Base-by-base conservation (phyloP, 1,284 basidiomycete species). In the Tilletia indica region DNA sequence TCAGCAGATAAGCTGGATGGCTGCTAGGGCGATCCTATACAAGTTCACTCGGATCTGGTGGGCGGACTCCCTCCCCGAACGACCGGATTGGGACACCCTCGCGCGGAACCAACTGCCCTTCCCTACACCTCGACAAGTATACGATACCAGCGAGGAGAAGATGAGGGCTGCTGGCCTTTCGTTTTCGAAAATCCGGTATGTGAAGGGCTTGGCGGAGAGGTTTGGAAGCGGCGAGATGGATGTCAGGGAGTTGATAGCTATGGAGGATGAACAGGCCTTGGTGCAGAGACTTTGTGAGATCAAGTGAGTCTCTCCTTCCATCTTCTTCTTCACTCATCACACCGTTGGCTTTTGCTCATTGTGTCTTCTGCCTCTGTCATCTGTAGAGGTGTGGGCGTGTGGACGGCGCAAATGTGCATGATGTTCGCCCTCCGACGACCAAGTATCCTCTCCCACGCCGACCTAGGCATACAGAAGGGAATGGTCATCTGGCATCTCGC, bases 1-100 rank as follows among this genome's bases (percentile, higher is more conserved):
- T 0, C 93, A 94, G 85, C 93, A 97, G 85, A 94, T 97, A 54
- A 93, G 92, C 0, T 95, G 92, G 92, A 85, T 91, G 42, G 94
- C 94, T 3, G 94, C 94, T 0, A 87, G 91, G 49, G 90, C 92
- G 4, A 93, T 97, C 69, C 89, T 88, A n/a, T 91, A 93, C 84
- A 90, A 88, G 72, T 97, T 97, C 83, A 87, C 56, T 6, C 85
- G 93, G 73, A 77, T 12, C 74, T 79, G 12, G 83, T 83, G 49
- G 73, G 58, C 39, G 71, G 56, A 58, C 21, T 31, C 66, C 9
- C 72, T 82, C 67, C 80, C 80, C 2, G 80, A 77, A 63, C 75
- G 75, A 66, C 79, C 80, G 4, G 76, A 82, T 69, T 80, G 79
- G 61, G 71, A 73, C n/a, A 70, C 54, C 45, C 72, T 77, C n/a